Evolutionary conservation across 176 grass and related monocot species (phyloP), one percentile per base, ranked within the genome.

Genomic region (Thalia dealbata): DNA sequence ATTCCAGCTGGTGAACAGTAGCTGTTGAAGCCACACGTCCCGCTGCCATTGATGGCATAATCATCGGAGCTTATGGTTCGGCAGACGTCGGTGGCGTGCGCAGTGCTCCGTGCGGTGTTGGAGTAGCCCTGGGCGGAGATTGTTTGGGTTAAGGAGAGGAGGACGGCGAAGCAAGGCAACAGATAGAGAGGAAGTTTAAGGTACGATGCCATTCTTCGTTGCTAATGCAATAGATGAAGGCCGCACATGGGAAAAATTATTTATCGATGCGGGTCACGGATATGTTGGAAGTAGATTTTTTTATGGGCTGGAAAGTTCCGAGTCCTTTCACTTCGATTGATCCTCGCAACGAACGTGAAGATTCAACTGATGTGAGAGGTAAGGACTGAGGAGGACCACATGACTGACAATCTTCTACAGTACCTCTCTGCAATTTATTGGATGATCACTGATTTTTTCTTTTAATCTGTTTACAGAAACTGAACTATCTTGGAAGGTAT

Each of bases 11-110:
- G 75, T 15, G 6, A 80, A 76, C 80, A 89, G 63, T 83, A 83
- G 19, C 86, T 76, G 66, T 86, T 88, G 64, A 84, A 88, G 1
- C 86, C 80, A 0, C 83, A 88, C 10, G 22, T 72, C 3, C 86
- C 85, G 22, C 76, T 45, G 6, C 1, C 76, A 1, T 3, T 19
- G 24, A n/a, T n/a, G n/a, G n/a, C n/a, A n/a, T n/a, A n/a, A 38
- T 4, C 32, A 38, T 6, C 4, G 11, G 52, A 74, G 18, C 3
- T 4, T 3, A 73, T 0, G 11, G 13, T 7, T 13, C 41, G 11
- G 22, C 48, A 21, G 43, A 78, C 74, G 44, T 50, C 14, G 1
- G 83, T 27, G 3, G 52, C 73, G 13, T 81, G 67, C 22, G 2
- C 7, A 45, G 23, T 70, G 29, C 83, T 78, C 0, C 25, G 50